A percentile compares a stretch with the other conserved stretches of the same genome.
phyloP scores from a whole-genome alignment of 495 filamentous ascomycete genomes.

The Terfezia boudieri region DNA sequence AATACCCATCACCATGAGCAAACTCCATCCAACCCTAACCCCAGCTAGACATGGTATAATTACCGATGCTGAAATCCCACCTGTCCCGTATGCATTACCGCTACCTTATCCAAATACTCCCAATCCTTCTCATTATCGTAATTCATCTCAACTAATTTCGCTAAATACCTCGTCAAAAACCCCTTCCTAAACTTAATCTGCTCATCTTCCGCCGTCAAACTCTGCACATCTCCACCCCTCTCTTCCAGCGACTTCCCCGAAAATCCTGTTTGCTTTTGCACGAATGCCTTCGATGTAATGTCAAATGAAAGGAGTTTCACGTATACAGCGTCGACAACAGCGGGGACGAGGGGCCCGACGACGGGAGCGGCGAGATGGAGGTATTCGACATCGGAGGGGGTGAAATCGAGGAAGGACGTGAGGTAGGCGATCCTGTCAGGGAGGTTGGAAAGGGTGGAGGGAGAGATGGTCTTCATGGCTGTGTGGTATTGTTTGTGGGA shows the following conservation, averaged over 20 bases:
- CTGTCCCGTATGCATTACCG: conserved; percentile 22
- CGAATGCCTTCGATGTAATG: conserved; percentile 23
- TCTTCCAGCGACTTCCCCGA: conserved; percentile 14
- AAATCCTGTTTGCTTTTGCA: conserved; percentile 22
- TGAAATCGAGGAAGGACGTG: conserved; percentile 20
- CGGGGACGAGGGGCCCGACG: conserved; percentile 19
- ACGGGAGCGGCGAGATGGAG: conserved; percentile 18
- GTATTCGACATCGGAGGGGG: conserved; percentile 14
- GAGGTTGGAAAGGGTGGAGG: conserved; percentile 15
- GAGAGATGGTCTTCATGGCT: conserved; percentile 21
- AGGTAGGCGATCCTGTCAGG: conserved; percentile 19
- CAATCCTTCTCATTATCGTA: conserved; percentile 7
- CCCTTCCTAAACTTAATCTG: conserved; percentile 23
- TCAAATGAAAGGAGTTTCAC: conserved; percentile 22
- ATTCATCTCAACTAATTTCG: conserved; percentile 12
- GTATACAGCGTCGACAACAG: conserved; percentile 22
- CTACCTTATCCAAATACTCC: conserved; percentile 24
- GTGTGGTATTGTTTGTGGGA: too few species aligned
- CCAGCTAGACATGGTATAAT: not conserved
- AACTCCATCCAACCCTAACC: not conserved
- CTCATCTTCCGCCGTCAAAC: conserved; percentile 19
- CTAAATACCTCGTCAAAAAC: conserved; percentile 19
- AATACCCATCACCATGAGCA: not conserved
- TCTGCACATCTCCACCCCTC: conserved; percentile 3
- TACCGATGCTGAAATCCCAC: conserved; percentile 22